phyloP scores from a whole-genome alignment of 306 rosid genomes.

The Clitoria ternatea region DNA sequence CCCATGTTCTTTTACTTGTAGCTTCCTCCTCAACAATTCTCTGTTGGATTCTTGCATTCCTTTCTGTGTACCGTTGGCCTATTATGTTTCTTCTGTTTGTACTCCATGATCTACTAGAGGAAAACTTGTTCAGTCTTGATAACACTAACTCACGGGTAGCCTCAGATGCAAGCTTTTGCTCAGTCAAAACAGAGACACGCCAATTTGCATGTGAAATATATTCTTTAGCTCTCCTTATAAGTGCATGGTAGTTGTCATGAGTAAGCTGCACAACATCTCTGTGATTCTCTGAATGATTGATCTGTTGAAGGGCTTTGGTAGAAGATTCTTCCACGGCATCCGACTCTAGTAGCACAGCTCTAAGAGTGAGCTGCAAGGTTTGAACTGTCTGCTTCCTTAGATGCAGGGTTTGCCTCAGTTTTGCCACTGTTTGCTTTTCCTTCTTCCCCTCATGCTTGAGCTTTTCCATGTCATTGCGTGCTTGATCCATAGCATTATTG shows the following conservation, averaged over 20 bases:
- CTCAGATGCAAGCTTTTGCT: conserved; percentile 42
- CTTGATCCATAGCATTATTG: conserved; percentile 33
- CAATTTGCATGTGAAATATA: conserved; percentile 35
- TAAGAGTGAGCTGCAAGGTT: conserved; percentile 36
- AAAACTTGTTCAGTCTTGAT: conserved; percentile 32
- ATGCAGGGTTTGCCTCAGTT: conserved; percentile 25
- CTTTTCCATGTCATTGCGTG: conserved; percentile 25
- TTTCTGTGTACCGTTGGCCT: neutral
- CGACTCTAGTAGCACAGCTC: conserved; percentile 42
- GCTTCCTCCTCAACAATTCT: conserved; percentile 8
- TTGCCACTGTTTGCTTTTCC: conserved; percentile 18
- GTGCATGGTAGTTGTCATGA: conserved; percentile 36
- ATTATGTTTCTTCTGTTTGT: conserved; percentile 20
- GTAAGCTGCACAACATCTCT: conserved; percentile 27
- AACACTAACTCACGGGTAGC: conserved; percentile 33
- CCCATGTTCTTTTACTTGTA: neutral
- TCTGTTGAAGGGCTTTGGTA: conserved; percentile 33
- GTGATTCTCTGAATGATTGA: conserved; percentile 27
- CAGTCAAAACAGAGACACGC: conserved; percentile 26
- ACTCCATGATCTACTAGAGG: conserved; percentile 15
- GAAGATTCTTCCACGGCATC: conserved; percentile 39
- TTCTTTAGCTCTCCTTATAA: conserved; percentile 35
- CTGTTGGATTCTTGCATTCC: neutral
- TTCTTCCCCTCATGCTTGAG: conserved; percentile 25
- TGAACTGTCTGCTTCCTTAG: conserved; percentile 35